A percentile compares a stretch with the other conserved stretches of the same genome.
Conservation (phyloP, 2,329 filamentous ascomycete genomes). For the Hymenoscyphus scutula region DNA sequence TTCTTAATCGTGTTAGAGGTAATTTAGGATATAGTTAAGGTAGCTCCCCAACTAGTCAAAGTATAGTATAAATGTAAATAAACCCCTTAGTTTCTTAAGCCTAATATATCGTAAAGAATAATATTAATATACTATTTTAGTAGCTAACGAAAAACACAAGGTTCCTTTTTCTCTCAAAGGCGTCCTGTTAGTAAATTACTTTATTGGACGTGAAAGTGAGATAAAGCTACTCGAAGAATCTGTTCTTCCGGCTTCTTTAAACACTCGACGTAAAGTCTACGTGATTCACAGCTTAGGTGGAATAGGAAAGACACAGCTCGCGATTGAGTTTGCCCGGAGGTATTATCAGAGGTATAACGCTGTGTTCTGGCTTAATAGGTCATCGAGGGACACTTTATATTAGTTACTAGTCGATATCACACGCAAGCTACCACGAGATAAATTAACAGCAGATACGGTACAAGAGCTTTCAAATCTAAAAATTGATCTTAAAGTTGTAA, state of each 20-base stretch:
- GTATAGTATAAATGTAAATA: background rate
- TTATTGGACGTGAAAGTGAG: conserved; percentile 17
- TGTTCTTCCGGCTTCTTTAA: conserved; percentile 18
- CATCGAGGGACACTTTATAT: conserved; percentile 38
- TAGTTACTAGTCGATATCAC: conserved; percentile 34
- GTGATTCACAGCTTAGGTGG: conserved; percentile 33
- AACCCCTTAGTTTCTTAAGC: background rate
- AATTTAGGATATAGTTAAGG: background rate
- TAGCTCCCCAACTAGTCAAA: background rate
- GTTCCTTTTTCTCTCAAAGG: conserved; percentile 24
- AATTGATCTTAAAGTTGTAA: conserved; percentile 5
- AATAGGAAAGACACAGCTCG: conserved; percentile 35
- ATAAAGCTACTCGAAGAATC: conserved; percentile 20
- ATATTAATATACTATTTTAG: background rate
- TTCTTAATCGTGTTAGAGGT: background rate
- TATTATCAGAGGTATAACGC: conserved; percentile 40
- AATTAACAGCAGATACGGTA: conserved; percentile 11
- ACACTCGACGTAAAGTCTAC: conserved; percentile 20
- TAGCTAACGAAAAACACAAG: conserved; percentile 12
- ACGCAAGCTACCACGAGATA: conserved; percentile 12
- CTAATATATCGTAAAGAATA: background rate
- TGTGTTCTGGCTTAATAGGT: conserved; percentile 45
- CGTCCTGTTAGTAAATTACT: conserved; percentile 21
- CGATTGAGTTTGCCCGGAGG: conserved; percentile 38
- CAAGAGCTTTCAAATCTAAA: too few relatives aligned